These are phyloP conservation scores for Paraphoma sp. DNA, from an alignment of 2,329 filamentous ascomycete species.

Conservation along the genomic window DNA sequence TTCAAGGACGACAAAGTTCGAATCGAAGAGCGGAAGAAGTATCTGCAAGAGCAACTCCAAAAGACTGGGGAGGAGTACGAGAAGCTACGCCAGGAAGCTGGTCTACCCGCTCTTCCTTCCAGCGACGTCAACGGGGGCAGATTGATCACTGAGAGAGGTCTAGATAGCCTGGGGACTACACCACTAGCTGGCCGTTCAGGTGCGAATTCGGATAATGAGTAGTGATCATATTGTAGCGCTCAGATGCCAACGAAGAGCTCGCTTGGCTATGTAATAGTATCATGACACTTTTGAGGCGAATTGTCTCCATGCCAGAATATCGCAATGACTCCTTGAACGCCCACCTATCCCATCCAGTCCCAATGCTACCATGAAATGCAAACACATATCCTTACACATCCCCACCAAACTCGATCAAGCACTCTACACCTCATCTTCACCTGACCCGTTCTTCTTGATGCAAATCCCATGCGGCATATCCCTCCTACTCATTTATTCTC, in stretches of 20 bases:
- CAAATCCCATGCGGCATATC: background rate
- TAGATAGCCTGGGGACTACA: constrained; percentile 47
- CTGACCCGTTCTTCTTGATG: too few species aligned
- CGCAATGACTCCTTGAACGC: constrained; percentile 3
- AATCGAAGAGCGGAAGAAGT: constrained; percentile 72
- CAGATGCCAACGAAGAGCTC: constrained; percentile 4
- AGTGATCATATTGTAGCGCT: constrained; percentile 16
- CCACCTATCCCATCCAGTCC: background rate
- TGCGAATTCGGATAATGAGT: constrained; percentile 35
- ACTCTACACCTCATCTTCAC: background rate
- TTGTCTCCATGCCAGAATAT: background rate
- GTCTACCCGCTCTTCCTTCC: constrained; percentile 45
- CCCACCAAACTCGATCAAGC: background rate
- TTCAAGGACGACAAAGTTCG: constrained; percentile 72
- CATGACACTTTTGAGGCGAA: background rate
- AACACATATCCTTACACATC: background rate
- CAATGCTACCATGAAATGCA: background rate
- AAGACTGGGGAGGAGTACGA: constrained; percentile 79
- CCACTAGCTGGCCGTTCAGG: constrained; percentile 34
- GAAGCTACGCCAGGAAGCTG: constrained; percentile 59
- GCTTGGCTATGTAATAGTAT: constrained; percentile 9
- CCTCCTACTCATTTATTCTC: constrained; percentile 59
- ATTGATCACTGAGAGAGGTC: constrained; percentile 40
- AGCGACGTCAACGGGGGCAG: constrained; percentile 33
- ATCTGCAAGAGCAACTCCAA: constrained; percentile 81